Percentiles rank a stretch among this genome's conserved stretches.
Conservation (phyloP, 306 rosid species). For the Trifolium pratense region DNA sequence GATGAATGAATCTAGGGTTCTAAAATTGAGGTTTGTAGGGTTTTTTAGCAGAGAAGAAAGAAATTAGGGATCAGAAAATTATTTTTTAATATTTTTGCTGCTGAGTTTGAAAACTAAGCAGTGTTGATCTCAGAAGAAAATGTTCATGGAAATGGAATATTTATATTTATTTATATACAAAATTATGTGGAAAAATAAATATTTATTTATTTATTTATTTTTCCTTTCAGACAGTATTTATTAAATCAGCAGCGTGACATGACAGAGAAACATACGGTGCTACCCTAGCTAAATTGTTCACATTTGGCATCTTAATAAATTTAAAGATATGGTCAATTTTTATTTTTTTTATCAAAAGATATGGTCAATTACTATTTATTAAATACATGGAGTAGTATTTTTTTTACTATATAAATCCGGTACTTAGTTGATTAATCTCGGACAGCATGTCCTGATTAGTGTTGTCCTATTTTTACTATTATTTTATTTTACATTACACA, state of each 20-base stretch:
- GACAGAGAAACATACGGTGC: slow-evolving; percentile 18
- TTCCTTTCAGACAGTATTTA: neutral
- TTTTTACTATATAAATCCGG: too few relatives aligned
- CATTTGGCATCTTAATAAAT: slow-evolving; percentile 40
- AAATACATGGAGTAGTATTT: too few relatives aligned
- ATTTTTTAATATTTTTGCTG: neutral
- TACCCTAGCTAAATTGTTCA: neutral
- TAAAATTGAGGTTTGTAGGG: slow-evolving; percentile 43
- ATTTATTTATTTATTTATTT: too few relatives aligned
- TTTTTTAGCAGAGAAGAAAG: slow-evolving; percentile 45
- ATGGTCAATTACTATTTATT: slow-evolving; percentile 1
- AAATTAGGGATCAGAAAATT: slow-evolving; percentile 60
- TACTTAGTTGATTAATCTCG: too few relatives aligned
- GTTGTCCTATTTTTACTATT: neutral
- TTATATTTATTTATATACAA: slow-evolving; percentile 43
- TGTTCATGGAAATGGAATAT: slow-evolving; percentile 29
- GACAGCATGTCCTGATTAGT: neutral
- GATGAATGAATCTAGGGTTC: slow-evolving; percentile 42
- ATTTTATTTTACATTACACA: neutral
- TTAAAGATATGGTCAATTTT: neutral
- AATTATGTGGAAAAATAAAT: neutral
- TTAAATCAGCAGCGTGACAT: neutral
- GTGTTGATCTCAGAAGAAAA: slow-evolving; percentile 42
- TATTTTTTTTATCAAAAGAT: too few relatives aligned
- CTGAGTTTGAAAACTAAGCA: slow-evolving; percentile 43